Percentiles rank a stretch among this genome's conserved stretches.
Evolutionary conservation across 164 flowering plant genomes (phyloP).

Genomic region (Piper betle): DNA sequence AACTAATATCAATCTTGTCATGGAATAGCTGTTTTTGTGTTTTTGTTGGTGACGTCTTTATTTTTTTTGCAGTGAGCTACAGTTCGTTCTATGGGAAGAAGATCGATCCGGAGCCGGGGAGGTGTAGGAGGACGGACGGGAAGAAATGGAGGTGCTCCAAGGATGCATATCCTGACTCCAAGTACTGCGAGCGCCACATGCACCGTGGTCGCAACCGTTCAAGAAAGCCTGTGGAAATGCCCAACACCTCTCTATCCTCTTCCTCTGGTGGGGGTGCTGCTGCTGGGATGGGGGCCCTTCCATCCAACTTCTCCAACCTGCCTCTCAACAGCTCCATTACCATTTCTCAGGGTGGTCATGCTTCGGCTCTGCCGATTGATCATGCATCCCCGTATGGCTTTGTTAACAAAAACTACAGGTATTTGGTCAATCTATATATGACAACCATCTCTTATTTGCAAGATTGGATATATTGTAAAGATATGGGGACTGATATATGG

Average conservation of each 20-base stretch:
- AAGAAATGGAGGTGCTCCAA: constrained; percentile 97
- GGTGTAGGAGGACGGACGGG: constrained; percentile 88
- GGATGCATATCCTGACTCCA: constrained; percentile 79
- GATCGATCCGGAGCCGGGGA: constrained; percentile 81
- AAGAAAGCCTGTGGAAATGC: constrained; percentile 99
- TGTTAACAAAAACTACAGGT: constrained; percentile 66
- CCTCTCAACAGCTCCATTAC: constrained; percentile 32
- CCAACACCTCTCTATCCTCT: constrained; percentile 50
- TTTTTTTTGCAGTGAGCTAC: constrained; percentile 37
- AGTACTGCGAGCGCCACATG: constrained; percentile 88
- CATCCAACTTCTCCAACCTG: constrained; percentile 36
- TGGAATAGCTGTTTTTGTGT: not conserved
- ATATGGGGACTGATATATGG: no score
- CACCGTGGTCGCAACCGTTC: constrained; percentile 81
- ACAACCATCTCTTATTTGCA: no score
- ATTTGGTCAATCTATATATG: no score
- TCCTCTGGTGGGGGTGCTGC: constrained; percentile 30
- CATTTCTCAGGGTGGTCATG: constrained; percentile 31
- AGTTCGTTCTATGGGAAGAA: constrained; percentile 66
- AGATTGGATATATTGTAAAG: no score
- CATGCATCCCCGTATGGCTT: constrained; percentile 48
- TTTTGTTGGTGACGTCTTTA: not conserved
- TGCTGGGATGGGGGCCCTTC: constrained; percentile 6
- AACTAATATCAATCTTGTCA: no score
- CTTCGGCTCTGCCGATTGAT: constrained; percentile 45